Base-by-base conservation (phyloP, 192 early-diverging fungal genomes). In the Backusella tarrabulga region DNA sequence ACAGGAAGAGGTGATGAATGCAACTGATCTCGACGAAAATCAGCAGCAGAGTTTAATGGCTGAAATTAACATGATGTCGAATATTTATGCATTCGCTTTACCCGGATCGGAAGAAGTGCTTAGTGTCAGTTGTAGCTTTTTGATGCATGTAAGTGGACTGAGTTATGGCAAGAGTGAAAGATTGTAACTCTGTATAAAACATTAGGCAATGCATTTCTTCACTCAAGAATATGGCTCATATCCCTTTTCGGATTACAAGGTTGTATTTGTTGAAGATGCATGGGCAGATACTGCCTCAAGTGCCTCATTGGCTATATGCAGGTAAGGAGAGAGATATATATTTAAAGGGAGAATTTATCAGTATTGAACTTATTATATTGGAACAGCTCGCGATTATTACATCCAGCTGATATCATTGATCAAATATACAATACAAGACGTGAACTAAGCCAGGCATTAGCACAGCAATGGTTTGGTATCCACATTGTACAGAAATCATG, bases 391-490 rank as follows among this genome's bases (percentile, higher is more conserved):
- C 73, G 73, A 68, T 77, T 98, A 21, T 83, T 99, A 35, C 87
- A 97, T 67, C 81, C 88, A 11, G 84, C 88, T 26, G 83, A 88
- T 50, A 86, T 95, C 14, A 95, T 98, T 79, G 98, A 99, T 77
- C 95, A 96, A 78, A 90, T 89, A 6, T 98, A 94, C 75, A 93
- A 93, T 68, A 94, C 95, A 3, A 88, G 95, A 60, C 89, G 88
- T 6, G 68, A 82, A 29, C 77, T 99, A 52, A 90, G 89, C 21
- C 80, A 90, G 50, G 91, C 90, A 0, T 78, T 98, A 6, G 94
- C 94, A 21, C 83, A 90, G 54, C 98, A 99, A 88, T 99, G 97
- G 97, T 97, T 99, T 82, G 97, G 97, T 12, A 89, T 93, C 21
- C 95, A 93, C 77, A 90, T 99, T 46, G 79, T 85, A 40, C 87